Conservation (phyloP, 2,329 filamentous ascomycete species). For the Kalmusia sp. region DNA sequence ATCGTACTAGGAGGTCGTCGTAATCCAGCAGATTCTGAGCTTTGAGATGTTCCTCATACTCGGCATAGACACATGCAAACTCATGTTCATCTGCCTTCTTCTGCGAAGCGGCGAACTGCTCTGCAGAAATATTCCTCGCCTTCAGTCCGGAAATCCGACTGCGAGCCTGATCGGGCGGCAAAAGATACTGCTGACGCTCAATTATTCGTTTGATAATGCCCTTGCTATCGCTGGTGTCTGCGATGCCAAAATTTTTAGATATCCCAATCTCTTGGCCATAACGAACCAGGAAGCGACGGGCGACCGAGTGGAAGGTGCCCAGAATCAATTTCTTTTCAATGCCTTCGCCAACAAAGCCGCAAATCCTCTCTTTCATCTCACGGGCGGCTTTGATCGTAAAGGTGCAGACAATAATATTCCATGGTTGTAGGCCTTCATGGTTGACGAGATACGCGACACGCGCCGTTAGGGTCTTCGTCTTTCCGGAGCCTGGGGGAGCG, state of each 20-base stretch:
- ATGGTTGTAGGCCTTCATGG: conserved; percentile 73
- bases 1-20: conserved; percentile 87
- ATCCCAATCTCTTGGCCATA: conserved; percentile 89
- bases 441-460: conserved; percentile 89
- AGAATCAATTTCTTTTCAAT: conserved; percentile 79
- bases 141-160: conserved; percentile 75
- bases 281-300: conserved; percentile 79
- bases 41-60: conserved; percentile 79
- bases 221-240: conserved; percentile 80
- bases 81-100: conserved; percentile 65
- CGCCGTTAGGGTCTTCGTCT: conserved; percentile 93
- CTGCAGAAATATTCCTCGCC: conserved; percentile 59
- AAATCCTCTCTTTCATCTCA: conserved; percentile 92
- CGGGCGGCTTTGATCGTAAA: conserved; percentile 95
- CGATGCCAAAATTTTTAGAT: conserved; percentile 85
- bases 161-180: conserved; percentile 75
- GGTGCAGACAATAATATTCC: conserved; percentile 92
- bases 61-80: conserved; percentile 70
- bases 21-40: conserved; percentile 88
- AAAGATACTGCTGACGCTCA: conserved; percentile 71
- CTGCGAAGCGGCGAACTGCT: conserved; percentile 49
- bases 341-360: conserved; percentile 78
- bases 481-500: conserved; percentile 75
- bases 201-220: conserved; percentile 83
- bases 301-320: conserved; percentile 94